Percentiles rank a stretch among this genome's conserved stretches.
Conservation (phyloP, 805 yeast genomes). For the Tetrapisispora arboricola region DNA sequence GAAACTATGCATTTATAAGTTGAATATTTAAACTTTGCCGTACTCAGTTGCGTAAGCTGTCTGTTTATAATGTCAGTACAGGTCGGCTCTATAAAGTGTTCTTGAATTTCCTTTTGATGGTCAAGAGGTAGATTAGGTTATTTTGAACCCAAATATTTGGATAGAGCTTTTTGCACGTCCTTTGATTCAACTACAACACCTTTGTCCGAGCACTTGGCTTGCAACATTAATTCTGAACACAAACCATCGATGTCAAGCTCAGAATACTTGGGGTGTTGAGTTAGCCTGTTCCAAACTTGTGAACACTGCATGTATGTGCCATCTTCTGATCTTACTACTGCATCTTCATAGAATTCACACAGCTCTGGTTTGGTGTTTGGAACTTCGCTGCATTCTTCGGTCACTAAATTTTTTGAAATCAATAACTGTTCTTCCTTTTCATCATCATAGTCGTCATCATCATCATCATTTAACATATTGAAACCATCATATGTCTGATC, state of each 20-base stretch:
- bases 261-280: slow-evolving; percentile 86
- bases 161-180: slow-evolving; percentile 56
- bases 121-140: too few relatives aligned
- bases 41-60: too few relatives aligned
- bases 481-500: not conserved
- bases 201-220: slow-evolving; percentile 89
- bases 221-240: slow-evolving; percentile 77
- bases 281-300: slow-evolving; percentile 93
- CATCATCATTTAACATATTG: not conserved
- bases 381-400: not conserved
- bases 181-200: slow-evolving; percentile 81
- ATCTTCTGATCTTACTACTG: not conserved
- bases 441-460: not conserved
- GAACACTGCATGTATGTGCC: slow-evolving; percentile 42
- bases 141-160: slow-evolving; percentile 9
- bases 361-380: not conserved
- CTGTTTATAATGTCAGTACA: too few relatives aligned
- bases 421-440: not conserved
- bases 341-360: not conserved
- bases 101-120: too few relatives aligned
- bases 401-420: not conserved
- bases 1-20: not conserved
- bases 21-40: not conserved
- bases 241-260: slow-evolving; percentile 91
- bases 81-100: too few relatives aligned